Evolutionary conservation across 2,329 filamentous ascomycete species (phyloP), one percentile per base, ranked within the genome.

Genomic region (Colletotrichum sp.): DNA sequence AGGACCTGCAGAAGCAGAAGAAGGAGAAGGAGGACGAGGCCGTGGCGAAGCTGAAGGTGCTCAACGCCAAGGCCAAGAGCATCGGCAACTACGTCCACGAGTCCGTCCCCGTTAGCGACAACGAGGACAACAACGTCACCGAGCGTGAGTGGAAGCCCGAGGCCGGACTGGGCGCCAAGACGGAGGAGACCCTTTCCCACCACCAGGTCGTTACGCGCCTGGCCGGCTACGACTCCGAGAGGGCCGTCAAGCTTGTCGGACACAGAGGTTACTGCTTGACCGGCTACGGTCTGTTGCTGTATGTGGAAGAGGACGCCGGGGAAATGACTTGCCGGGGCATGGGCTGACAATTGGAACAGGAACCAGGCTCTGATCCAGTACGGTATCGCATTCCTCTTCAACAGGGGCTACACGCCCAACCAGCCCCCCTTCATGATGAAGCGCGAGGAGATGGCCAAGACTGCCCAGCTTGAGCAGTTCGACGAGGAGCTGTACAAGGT

Each of bases 401-500:
- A 91, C 81, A 94, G 93, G 85, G 96, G 94, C 72, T 98, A 96
- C 86, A 95, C 91, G 34, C 93, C 95, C 9, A 78, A 78, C 70
- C 77, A 78, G 70, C 77, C 77, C 21, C 77, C 77, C 13, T 78
- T 77, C 70, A 72, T 78, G 36, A 75, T 78, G 72, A 76, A 78
- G 67, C 77, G 77, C 48, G 95, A 98, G 67, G 94, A 95, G 84
- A 99, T 99, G 97, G 96, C 95, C 76, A 99, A 99, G 90, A 99
- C 97, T 0, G 97, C 97, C 4, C 97, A 99, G 86, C 92, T 99
- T 30, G 96, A 97, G 80, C 95, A 98, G 82, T 99, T 99, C 82
- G 97, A 99, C 82, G 97, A 99, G 84, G 96, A 99, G 85, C 89
- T 99, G 68, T 76, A 99, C 90, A 99, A 99, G 87, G 96, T 99